Evolutionary conservation across 352 stramenopile genomes (phyloP), one percentile per base, ranked within the genome.

Genomic region (Peronospora farinosa): DNA sequence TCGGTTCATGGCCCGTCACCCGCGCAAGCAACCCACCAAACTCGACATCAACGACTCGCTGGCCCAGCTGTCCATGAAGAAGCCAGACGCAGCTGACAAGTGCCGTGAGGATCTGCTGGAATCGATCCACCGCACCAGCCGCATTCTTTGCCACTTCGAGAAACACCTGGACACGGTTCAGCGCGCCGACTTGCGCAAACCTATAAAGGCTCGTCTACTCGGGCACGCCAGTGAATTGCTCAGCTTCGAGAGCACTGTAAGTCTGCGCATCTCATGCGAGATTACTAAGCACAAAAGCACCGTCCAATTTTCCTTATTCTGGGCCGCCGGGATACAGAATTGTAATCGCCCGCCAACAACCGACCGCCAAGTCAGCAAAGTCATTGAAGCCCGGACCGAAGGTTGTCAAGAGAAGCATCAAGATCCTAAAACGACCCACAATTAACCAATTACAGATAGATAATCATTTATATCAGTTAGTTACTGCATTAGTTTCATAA

Each of bases 161-260:
- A 30, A 13, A 12, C 37, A 16, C 19, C 21, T 43, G 7, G 37
- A 43, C 8, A 25, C 17, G 23, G 17, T 19, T 44, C 39, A 44
- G 8, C 19, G 39, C 39, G 31, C 21, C 39, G 19, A 44, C 39
- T 44, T 21, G 10, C 21, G 39, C 19, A 33, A 44, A 44, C 12
- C 2, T 5, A 44, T 44, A 3, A 44, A 43, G 13, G n/a, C 35
- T 40, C n/a, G 15, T 0, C 19, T 43, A 30, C 16, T 31, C 7
- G 16, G 7, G 16, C 16, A 43, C 38, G 17, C 38, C 7, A 43
- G 38, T 30, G 38, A 43, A 7, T 30, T 43, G 38, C 38, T 43
- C 38, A 43, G 38, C 38, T 31, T 43, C 11, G 17, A 44, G 39
- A 44, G 39, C 19, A 44, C 39, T 44, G 39, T 44, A 12, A 44